Conservation (phyloP, 805 yeast species). For the Maudiozyma serrabonitensis region DNA sequence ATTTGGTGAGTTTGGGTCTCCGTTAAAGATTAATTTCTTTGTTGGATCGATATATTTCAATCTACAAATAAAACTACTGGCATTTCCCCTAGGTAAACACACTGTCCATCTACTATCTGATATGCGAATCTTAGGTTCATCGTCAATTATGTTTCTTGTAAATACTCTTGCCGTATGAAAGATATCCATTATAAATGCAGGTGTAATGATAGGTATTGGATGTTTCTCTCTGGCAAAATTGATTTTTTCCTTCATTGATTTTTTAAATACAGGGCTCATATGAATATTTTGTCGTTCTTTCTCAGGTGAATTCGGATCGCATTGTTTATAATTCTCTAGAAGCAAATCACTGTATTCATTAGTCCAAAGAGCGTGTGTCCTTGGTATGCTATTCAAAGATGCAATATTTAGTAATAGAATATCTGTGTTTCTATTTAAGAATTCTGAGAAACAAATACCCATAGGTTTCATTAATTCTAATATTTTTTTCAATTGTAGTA, state of each 20-base stretch:
- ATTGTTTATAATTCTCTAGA: conserved; percentile 1
- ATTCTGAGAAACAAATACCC: conserved; percentile 20
- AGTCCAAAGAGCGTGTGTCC: conserved; percentile 20
- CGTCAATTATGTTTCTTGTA: neutral
- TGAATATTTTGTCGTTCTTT: conserved; percentile 8
- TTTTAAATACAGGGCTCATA: conserved; percentile 20
- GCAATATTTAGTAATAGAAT: conserved; percentile 23
- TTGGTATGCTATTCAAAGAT: conserved; percentile 20
- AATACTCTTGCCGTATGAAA: conserved; percentile 8
- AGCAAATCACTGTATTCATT: conserved; percentile 25
- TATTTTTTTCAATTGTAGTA: conserved; percentile 59
- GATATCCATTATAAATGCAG: conserved; percentile 24
- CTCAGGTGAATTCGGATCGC: neutral
- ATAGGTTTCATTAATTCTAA: conserved; percentile 39
- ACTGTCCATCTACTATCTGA: conserved; percentile 26
- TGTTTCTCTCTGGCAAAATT: conserved; percentile 24
- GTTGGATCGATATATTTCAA: conserved; percentile 2
- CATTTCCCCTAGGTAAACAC: conserved; percentile 24
- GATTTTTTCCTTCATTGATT: conserved; percentile 28
- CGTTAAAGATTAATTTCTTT: neutral
- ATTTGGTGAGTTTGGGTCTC: neutral
- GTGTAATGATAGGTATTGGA: conserved; percentile 25
- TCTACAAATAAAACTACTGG: conserved; percentile 15
- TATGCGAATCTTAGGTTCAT: neutral
- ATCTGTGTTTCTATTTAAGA: conserved; percentile 24